These are phyloP conservation scores for Dioscorea dumetorum DNA, from an alignment of 106 monocot species.

Conservation along the genomic window DNA sequence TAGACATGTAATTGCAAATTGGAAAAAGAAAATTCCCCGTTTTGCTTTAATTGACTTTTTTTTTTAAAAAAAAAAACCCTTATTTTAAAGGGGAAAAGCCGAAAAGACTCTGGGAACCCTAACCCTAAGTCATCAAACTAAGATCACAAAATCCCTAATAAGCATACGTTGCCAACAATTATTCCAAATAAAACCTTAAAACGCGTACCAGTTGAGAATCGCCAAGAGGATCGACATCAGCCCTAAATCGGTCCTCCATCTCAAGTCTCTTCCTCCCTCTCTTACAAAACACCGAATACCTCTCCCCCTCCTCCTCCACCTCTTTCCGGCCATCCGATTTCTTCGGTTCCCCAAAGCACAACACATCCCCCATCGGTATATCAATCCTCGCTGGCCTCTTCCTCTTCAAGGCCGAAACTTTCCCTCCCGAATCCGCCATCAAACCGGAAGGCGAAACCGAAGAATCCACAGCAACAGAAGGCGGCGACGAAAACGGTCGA, in stretches of 20 bases:
- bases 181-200: too few relatives aligned
- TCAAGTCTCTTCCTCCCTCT: slow-evolving; percentile 67
- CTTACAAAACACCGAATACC: slow-evolving; percentile 71
- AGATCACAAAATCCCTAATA: too few relatives aligned
- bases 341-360: slow-evolving; percentile 6
- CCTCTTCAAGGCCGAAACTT: slow-evolving; percentile 45
- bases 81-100: too few relatives aligned
- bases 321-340: slow-evolving; percentile 25
- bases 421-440: not conserved
- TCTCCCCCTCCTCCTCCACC: slow-evolving; percentile 48
- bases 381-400: slow-evolving; percentile 72
- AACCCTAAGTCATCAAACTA: too few relatives aligned
- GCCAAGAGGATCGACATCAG: slow-evolving; percentile 36
- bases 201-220: slow-evolving; percentile 68
- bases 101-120: too few relatives aligned
- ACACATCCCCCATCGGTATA: slow-evolving; percentile 33
- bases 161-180: too few relatives aligned
- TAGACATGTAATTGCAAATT: too few relatives aligned
- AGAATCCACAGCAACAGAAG: not conserved
- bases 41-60: too few relatives aligned
- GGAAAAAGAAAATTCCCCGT: too few relatives aligned
- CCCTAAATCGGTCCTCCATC: slow-evolving; percentile 83
- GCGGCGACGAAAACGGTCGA: slow-evolving; percentile 1
- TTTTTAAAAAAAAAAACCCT: too few relatives aligned
- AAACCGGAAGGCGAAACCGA: not conserved